Conservation (phyloP, 1,284 basidiomycete genomes). For the Ustilago esculenta region DNA sequence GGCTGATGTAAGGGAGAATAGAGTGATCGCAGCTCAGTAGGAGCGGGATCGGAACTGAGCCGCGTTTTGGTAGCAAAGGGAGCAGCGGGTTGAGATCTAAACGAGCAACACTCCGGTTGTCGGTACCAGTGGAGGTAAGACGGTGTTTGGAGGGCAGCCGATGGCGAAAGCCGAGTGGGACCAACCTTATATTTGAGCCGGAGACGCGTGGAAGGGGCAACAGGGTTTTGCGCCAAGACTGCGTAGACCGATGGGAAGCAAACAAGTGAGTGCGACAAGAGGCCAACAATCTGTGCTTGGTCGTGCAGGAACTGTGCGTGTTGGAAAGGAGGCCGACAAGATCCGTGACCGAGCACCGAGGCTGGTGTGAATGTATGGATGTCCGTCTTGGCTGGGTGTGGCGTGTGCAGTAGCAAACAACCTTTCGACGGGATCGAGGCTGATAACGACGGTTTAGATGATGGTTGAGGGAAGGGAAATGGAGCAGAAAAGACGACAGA, state of each 20-base stretch:
- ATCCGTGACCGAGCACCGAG: not conserved
- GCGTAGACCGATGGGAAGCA: constrained; percentile 13
- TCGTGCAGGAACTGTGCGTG: too few relatives aligned
- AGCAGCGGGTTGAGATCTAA: too few relatives aligned
- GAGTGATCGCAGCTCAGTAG: not conserved
- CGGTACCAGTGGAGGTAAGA: too few relatives aligned
- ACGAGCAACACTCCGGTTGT: too few relatives aligned
- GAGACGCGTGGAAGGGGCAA: constrained; percentile 4
- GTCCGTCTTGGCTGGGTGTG: constrained; percentile 15
- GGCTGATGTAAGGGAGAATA: too few relatives aligned
- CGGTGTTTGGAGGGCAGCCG: not conserved
- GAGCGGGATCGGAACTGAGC: constrained; percentile 3
- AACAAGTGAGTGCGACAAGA: too few relatives aligned
- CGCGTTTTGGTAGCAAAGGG: too few relatives aligned
- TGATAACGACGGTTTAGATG: too few relatives aligned
- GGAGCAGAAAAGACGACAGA: too few relatives aligned
- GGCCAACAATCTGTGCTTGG: too few relatives aligned
- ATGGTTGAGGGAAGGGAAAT: not conserved
- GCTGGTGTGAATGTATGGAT: not conserved
- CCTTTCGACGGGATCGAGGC: too few relatives aligned
- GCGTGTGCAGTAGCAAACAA: constrained; percentile 3
- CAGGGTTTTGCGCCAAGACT: constrained; percentile 7
- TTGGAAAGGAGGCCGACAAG: constrained; percentile 1
- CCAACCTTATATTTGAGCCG: constrained; percentile 19
- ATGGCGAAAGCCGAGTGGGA: constrained; percentile 5